These are phyloP conservation scores for Sporobolomyces phaffii DNA, from an alignment of 768 basidiomycete genomes.

Conservation along the genomic window DNA sequence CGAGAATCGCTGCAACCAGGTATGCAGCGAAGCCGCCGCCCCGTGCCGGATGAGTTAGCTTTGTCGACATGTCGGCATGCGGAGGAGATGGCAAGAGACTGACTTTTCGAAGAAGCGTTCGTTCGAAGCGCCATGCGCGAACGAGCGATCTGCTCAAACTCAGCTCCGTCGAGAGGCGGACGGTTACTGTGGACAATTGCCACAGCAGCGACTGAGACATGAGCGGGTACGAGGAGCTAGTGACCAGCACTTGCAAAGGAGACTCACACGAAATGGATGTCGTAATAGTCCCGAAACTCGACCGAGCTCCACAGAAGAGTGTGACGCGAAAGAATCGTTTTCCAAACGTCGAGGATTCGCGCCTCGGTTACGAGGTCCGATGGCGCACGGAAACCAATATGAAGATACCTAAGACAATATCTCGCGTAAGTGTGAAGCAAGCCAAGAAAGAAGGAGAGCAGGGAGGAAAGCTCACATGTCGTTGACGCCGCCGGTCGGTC, in stretches of 20 bases:
- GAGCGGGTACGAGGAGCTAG: no score
- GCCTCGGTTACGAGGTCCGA: conserved; percentile 49
- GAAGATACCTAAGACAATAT: conserved; percentile 63
- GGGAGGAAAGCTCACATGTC: conserved; percentile 60
- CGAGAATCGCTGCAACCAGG: conserved; percentile 54
- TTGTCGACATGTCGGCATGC: not conserved
- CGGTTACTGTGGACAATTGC: conserved; percentile 6
- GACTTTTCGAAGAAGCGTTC: not conserved
- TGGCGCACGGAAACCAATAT: conserved; percentile 61
- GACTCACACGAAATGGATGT: conserved; percentile 64
- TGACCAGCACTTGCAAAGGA: not conserved
- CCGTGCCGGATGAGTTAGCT: not conserved
- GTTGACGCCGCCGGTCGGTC: conserved; percentile 56
- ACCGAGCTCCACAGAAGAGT: conserved; percentile 64
- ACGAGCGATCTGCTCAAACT: not conserved
- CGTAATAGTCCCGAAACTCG: conserved; percentile 52
- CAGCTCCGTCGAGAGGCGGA: not conserved
- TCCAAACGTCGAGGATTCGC: conserved; percentile 61
- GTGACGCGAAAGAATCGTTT: conserved; percentile 64
- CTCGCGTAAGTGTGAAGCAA: no score
- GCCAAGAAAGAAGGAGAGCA: not conserved
- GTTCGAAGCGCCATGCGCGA: not conserved
- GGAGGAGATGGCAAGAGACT: no score
- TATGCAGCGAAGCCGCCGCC: no score
- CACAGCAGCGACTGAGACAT: not conserved